Base-by-base conservation (phyloP, 148 eudicot genomes). In the Rhododendron mucronatum region DNA sequence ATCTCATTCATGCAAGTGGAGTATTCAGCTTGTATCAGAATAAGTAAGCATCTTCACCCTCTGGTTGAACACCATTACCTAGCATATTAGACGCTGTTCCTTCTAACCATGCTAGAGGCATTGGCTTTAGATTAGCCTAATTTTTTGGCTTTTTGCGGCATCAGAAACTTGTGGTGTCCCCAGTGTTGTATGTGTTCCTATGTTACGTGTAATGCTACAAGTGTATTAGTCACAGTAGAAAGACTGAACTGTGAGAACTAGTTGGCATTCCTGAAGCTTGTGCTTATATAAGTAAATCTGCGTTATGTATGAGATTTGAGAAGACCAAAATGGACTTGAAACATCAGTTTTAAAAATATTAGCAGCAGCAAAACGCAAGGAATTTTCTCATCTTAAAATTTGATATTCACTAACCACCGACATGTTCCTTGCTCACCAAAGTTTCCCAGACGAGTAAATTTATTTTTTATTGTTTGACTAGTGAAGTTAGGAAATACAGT, bases 1-100 rank as follows among this genome's bases (percentile, higher is more conserved):
- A 95, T 82, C 90, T 95, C 82, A 95, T 95, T 84, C 98, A 95
- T 85, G 98, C 96, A 41, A 90, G 90, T 90, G 93, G 97, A 57
- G 88, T 95, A 78, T 95, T 95, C 89, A 94, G 88, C 84, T 86
- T 95, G 82, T 95, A 95, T 94, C 90, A 95, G 90, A 88, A 88
- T 89, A 95, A 91, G 97, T 95, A 89, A 90, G 92, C 84, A 37
- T 61, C 21, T 82, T 67, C 74, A 67, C 23, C 33, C 13, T 67
- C 35, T 67, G 14, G 33, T 67, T n/a, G 74, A n/a, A n/a, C 14
- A 33, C 51, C 33, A 53, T 18, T 41, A 11, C 50, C 37, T 59
- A 14, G 13, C 57, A 35, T 85, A 37, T 39, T n/a, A 12, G 61
- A 26, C 41, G 39, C 67, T 39, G 47, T 26, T 63, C 39, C 44